phyloP scores from a whole-genome alignment of 345 rosid genomes.

The Brassica nigra region DNA sequence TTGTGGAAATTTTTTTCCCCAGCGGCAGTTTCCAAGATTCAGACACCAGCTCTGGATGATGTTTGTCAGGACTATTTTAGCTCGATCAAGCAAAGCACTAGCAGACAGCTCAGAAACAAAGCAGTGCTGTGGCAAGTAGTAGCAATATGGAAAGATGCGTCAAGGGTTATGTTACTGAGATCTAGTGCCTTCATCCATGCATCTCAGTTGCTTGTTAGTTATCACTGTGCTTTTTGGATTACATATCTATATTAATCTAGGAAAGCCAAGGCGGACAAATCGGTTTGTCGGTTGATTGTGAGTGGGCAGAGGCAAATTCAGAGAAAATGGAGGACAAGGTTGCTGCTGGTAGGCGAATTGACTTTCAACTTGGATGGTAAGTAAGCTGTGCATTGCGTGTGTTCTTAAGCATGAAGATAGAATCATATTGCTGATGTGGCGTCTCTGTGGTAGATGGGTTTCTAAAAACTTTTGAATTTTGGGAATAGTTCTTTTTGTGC shows the following conservation, averaged over 20 bases:
- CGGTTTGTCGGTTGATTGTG: conserved; percentile 67
- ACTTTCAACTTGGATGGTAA: conserved; percentile 92
- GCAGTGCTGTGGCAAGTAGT: conserved; percentile 28
- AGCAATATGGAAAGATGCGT: not conserved
- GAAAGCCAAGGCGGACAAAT: conserved; percentile 74
- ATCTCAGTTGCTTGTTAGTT: not conserved
- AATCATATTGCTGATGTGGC: conserved; percentile 5
- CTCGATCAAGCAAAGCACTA: conserved; percentile 44
- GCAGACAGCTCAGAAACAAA: conserved; percentile 34
- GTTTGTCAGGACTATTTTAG: conserved; percentile 75
- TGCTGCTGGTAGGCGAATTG: conserved; percentile 77
- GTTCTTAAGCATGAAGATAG: not conserved
- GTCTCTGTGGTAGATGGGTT: not conserved
- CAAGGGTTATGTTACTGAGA: not conserved
- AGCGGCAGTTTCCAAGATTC: conserved; percentile 44
- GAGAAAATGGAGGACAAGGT: conserved; percentile 55
- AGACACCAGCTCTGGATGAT: conserved; percentile 84
- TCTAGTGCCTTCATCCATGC: not conserved
- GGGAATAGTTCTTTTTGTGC: not conserved
- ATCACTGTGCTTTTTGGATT: not conserved
- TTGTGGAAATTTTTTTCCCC: conserved; percentile 70
- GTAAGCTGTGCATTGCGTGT: not conserved
- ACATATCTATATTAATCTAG: conserved; percentile 41
- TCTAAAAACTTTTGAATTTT: not conserved
- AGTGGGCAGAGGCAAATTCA: conserved; percentile 77